phyloP scores from a whole-genome alignment of 2,329 filamentous ascomycete species.

The Sclerotinia nivalis region DNA sequence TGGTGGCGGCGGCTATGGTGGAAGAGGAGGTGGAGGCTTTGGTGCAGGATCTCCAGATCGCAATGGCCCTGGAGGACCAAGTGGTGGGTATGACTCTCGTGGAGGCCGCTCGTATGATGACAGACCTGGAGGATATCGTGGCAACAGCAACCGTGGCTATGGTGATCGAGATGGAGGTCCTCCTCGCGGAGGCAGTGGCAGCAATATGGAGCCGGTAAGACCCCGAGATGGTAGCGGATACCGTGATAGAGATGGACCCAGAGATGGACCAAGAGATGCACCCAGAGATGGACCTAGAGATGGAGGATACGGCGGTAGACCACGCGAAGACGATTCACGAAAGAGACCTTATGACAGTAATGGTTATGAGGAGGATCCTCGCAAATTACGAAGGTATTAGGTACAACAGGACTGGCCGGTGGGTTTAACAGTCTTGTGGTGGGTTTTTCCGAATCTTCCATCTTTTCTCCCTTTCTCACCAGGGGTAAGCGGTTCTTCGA shows the following conservation, averaged over 20 bases:
- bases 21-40: constrained; percentile 38
- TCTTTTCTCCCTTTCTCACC: constrained; percentile 42
- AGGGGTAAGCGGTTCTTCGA: constrained; percentile 44
- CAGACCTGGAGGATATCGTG: constrained; percentile 51
- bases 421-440: constrained; percentile 45
- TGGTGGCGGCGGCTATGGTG: constrained; percentile 32
- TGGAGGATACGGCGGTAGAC: constrained; percentile 53
- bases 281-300: constrained; percentile 54
- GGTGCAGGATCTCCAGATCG: constrained; percentile 40
- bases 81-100: constrained; percentile 55
- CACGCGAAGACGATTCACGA: constrained; percentile 54
- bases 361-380: constrained; percentile 78
- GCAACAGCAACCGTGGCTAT: constrained; percentile 45
- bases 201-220: constrained; percentile 83
- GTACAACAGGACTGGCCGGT: constrained; percentile 40
- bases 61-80: constrained; percentile 38
- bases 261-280: constrained; percentile 51
- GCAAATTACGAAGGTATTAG: constrained; percentile 65
- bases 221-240: constrained; percentile 58
- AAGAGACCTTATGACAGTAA: constrained; percentile 61
- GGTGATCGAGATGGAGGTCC: constrained; percentile 43
- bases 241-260: constrained; percentile 56
- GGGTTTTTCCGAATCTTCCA: constrained; percentile 49
- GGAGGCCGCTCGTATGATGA: constrained; percentile 62
- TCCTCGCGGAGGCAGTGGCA: constrained; percentile 51